Conservation (phyloP, 495 filamentous ascomycete genomes). For the Penicillium robsamsonii region DNA sequence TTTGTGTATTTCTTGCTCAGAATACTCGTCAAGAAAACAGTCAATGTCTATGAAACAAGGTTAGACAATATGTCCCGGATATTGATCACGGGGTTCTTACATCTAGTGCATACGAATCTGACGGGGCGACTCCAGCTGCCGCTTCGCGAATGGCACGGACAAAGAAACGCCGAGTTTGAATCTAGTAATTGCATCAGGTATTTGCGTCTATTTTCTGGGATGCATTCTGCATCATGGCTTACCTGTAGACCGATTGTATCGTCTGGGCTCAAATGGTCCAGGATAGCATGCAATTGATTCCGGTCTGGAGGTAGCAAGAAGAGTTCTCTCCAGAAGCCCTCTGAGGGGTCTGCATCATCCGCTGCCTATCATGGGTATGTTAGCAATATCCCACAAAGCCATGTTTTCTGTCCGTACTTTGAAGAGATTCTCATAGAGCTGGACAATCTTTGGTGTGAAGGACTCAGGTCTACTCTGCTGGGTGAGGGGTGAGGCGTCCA, state of each 20-base stretch:
- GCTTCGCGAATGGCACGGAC: constrained; percentile 66
- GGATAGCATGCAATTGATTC: constrained; percentile 58
- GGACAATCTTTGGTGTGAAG: constrained; percentile 90
- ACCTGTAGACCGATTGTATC: constrained; percentile 75
- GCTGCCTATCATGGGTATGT: constrained; percentile 21
- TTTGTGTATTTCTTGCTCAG: constrained; percentile 92
- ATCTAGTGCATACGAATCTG: constrained; percentile 82
- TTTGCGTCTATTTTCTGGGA: not conserved
- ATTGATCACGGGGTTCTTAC: constrained; percentile 50
- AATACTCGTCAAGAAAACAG: constrained; percentile 76
- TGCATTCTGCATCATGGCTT: constrained; percentile 8
- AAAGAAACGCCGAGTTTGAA: constrained; percentile 78
- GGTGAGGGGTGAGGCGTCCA: constrained; percentile 91
- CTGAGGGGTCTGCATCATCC: constrained; percentile 65
- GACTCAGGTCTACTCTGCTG: constrained; percentile 86
- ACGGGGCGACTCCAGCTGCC: constrained; percentile 57
- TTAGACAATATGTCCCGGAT: constrained; percentile 37
- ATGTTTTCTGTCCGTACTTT: constrained; percentile 53
- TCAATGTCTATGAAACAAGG: constrained; percentile 66
- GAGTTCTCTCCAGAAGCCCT: constrained; percentile 96
- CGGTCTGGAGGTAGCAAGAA: constrained; percentile 83
- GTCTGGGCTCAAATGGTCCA: constrained; percentile 66
- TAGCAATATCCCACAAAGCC: constrained; percentile 1
- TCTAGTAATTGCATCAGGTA: constrained; percentile 35
- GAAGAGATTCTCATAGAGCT: constrained; percentile 84